These are phyloP conservation scores for Collybia nuda DNA, from an alignment of 768 basidiomycete genomes.

Conservation along the genomic window DNA sequence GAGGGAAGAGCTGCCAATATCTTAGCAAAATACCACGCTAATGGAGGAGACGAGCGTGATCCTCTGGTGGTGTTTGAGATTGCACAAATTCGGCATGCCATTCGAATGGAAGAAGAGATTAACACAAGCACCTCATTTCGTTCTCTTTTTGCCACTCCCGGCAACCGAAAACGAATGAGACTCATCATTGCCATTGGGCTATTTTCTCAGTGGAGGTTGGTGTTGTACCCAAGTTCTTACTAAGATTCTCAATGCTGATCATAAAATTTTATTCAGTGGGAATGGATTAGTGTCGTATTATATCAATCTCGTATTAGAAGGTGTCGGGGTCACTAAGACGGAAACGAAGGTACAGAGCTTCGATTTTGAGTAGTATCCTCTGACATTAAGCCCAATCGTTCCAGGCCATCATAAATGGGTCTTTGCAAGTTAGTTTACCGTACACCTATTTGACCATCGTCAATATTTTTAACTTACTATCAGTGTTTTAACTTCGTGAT, in stretches of 20 bases:
- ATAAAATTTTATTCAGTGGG: conserved; percentile 35
- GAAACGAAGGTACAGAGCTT: conserved; percentile 36
- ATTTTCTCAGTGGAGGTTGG: conserved; percentile 75
- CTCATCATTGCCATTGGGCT: conserved; percentile 66
- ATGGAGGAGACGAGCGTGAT: conserved; percentile 55
- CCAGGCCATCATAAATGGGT: conserved; percentile 56
- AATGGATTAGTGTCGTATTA: conserved; percentile 76
- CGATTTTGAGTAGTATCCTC: neutral
- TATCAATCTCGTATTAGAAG: conserved; percentile 65
- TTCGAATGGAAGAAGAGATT: conserved; percentile 60
- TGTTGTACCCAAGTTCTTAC: neutral
- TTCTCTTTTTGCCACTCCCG: conserved; percentile 57
- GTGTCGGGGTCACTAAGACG: conserved; percentile 56
- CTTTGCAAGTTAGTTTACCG: conserved; percentile 48
- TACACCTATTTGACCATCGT: neutral
- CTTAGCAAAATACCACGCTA: conserved; percentile 73
- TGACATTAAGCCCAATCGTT: neutral
- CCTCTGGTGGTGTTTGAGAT: conserved; percentile 57
- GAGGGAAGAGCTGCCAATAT: conserved; percentile 59
- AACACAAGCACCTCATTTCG: conserved; percentile 46
- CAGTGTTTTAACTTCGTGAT: conserved; percentile 64
- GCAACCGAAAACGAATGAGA: conserved; percentile 68
- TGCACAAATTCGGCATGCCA: conserved; percentile 70
- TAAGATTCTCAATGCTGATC: neutral
- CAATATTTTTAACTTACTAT: neutral